These are phyloP conservation scores for Leishmania amazonensis DNA, from an alignment of 208 protist genomes.

Conservation along the genomic window DNA sequence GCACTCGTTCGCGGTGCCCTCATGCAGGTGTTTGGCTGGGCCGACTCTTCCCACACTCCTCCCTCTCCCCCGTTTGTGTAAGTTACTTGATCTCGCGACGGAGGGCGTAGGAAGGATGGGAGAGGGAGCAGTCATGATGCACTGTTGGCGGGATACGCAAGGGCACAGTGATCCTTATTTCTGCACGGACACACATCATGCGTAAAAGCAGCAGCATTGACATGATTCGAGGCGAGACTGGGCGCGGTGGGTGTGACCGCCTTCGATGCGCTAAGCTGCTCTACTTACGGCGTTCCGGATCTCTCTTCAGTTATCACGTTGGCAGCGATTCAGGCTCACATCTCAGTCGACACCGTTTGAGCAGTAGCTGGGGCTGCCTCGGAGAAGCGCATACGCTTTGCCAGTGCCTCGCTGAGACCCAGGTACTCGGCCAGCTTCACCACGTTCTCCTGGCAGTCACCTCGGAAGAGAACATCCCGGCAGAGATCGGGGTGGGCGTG, in stretches of 20 bases:
- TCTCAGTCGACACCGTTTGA: no score
- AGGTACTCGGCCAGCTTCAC: slow-evolving; percentile 48
- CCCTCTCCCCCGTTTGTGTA: neutral
- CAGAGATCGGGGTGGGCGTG: slow-evolving; percentile 22
- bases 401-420: slow-evolving; percentile 43
- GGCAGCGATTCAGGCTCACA: neutral
- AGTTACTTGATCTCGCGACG: neutral
- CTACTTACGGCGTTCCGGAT: neutral
- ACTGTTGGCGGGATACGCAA: neutral
- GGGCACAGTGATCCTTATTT: neutral
- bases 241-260: neutral
- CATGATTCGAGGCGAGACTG: neutral
- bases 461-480: slow-evolving; percentile 76
- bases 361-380: neutral
- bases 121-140: neutral
- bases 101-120: neutral
- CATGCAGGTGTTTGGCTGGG: neutral
- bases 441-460: slow-evolving; percentile 78
- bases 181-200: neutral
- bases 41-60: neutral
- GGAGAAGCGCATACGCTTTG: neutral
- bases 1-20: neutral
- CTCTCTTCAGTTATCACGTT: neutral
- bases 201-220: neutral
- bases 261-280: neutral